Evolutionary conservation across 2,329 filamentous ascomycete genomes (phyloP).

Genomic region (Arthroderma uncinatum): DNA sequence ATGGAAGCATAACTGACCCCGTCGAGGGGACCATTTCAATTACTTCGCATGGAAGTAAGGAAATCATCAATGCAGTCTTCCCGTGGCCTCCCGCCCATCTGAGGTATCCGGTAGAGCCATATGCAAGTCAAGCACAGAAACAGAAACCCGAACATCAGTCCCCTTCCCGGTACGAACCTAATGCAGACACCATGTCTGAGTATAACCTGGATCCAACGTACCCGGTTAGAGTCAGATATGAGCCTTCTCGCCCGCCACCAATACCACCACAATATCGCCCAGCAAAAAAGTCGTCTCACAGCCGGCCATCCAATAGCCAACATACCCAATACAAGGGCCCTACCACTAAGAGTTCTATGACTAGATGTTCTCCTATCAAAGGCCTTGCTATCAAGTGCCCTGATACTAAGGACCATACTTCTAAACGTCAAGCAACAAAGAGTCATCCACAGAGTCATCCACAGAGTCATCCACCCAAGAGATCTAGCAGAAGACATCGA

Average conservation of each 20-base stretch:
- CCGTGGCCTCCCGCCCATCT: not conserved
- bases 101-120: not conserved
- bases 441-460: not conserved
- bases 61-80: not conserved
- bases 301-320: not conserved
- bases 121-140: not conserved
- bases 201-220: not conserved
- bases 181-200: not conserved
- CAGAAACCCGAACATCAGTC: not conserved
- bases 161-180: not conserved
- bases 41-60: not conserved
- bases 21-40: not conserved
- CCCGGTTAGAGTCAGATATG: not conserved
- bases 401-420: not conserved
- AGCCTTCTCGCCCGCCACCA: not conserved
- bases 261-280: not conserved
- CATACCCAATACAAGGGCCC: not conserved
- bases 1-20: not conserved
- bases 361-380: no score
- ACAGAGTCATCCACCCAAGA: not conserved
- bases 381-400: not conserved
- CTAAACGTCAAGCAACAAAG: not conserved
- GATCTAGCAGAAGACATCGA: not conserved
- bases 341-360: not conserved
- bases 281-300: not conserved